Base-by-base conservation (phyloP, 257 asterid species). In the Voacanga thouarsii region DNA sequence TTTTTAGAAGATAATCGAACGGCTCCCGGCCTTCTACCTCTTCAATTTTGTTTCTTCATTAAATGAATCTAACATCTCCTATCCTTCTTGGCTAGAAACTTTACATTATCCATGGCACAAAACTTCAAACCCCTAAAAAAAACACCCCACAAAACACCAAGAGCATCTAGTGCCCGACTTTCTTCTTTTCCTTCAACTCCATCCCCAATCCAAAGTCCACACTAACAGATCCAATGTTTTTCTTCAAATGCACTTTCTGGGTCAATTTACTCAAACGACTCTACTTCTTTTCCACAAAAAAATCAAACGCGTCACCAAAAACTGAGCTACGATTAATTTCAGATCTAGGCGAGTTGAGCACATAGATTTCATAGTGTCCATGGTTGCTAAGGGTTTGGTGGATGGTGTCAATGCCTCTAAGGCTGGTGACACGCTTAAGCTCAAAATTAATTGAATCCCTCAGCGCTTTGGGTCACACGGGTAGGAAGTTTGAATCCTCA, bases 331-430 rank as follows among this genome's bases (percentile, higher is more conserved):
- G 51, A 41, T 49, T 47, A 7, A 47, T 85, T 79, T 92, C 98
- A 85, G 98, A 92, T 91, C 97, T 94, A 77, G 97, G 98, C 4
- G 97, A 92, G 82, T 80, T 88, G 50, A 91, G 89, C 18, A 94
- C 93, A 86, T 94, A 96, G 84, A 92, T 85, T 84, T 90, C 97
- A 71, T 90, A 93, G 71, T 89, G 82, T 66, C 75, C 59, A 28
- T 55, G 43, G 37, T 50, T 59, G 50, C 69, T 59, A n/a, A n/a
- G n/a, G n/a, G n/a, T n/a, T n/a, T n/a, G n/a, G n/a, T n/a, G n/a
- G n/a, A n/a, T n/a, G n/a, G n/a, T n/a, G n/a, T n/a, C n/a, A n/a
- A n/a, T n/a, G n/a, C n/a, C n/a, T n/a, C n/a, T n/a, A n/a, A n/a
- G n/a, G n/a, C n/a, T n/a, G n/a, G n/a, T n/a, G n/a, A n/a, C n/a